Base-by-base conservation (phyloP, 129 eudicot genomes). In the Lactuca sativa region DNA sequence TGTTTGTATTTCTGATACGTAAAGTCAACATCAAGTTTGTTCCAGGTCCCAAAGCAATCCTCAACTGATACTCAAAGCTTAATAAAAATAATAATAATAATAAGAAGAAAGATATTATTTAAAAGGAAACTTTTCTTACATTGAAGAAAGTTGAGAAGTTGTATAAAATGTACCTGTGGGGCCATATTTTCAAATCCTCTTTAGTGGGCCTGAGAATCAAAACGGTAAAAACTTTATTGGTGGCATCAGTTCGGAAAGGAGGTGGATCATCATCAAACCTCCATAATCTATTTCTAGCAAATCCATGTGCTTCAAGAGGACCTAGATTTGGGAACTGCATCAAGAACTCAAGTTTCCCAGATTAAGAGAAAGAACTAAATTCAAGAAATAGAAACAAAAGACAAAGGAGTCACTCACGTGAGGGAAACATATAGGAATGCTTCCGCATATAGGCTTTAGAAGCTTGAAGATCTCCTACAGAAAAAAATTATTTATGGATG, bases 391-490 rank as follows among this genome's bases (percentile, higher is more conserved):
- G 69, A 44, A 21, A 37, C 40, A 18, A 54, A 56, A 16, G 59
- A 61, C 33, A 41, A 65, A n/a, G 58, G 49, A 77, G 73, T 51
- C 54, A 72, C 81, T 66, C 72, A 91, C 97, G 68, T 91, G 97
- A 61, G 97, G 97, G 75, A 91, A 91, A 81, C 97, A 91, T 76
- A 91, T 81, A 51, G 97, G 90, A 81, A 91, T 91, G 44, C 95
- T 95, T 70, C 97, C 97, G 67, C 97, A 92, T 77, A 91, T 91
- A n/a, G 90, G 78, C 80, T 88, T 91, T 49, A 92, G 97, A 69
- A 95, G 92, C 78, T 85, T 85, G 56, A 85, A 88, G 70, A 65
- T 80, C 30, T 86, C 88, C 97, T 91, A 86, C 65, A 81, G 44
- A 76, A 55, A 40, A 21, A 33, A 52, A 10, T 36, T 56, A 70